Percentiles rank a stretch among this genome's conserved stretches.
Evolutionary conservation across 192 early-diverging fungal genomes (phyloP).

Genomic region (Spizellomyces sp.): DNA sequence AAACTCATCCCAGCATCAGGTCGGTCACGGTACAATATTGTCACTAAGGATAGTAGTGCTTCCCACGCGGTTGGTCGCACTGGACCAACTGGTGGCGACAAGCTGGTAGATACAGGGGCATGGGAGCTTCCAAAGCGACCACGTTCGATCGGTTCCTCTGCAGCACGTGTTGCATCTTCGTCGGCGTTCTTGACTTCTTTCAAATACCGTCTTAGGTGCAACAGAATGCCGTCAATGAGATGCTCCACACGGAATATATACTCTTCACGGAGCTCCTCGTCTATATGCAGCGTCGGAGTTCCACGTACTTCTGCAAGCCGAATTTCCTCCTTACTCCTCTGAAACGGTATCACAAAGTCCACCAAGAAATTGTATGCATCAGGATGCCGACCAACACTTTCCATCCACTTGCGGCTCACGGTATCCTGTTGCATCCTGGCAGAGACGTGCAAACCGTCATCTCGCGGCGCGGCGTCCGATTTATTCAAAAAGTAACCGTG

Average conservation of each 20-base stretch:
- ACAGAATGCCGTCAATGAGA: constrained; percentile 13
- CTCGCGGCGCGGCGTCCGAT: not conserved
- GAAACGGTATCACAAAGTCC: constrained; percentile 20
- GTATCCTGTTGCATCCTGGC: constrained; percentile 6
- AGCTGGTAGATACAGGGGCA: constrained; percentile 2
- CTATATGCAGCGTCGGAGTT: not conserved
- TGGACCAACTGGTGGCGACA: not conserved
- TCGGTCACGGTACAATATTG: constrained; percentile 71
- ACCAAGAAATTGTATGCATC: constrained; percentile 19
- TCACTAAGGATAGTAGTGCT: constrained; percentile 72
- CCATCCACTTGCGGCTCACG: constrained; percentile 17
- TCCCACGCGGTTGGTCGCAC: constrained; percentile 46
- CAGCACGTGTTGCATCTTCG: constrained; percentile 16
- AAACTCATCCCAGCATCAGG: constrained; percentile 61
- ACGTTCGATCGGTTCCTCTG: constrained; percentile 4
- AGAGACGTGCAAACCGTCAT: not conserved
- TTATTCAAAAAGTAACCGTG: no score
- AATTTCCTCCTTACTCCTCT: constrained; percentile 7
- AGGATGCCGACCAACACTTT: not conserved
- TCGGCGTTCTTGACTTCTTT: constrained; percentile 27
- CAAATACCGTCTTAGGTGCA: constrained; percentile 12
- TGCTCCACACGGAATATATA: constrained; percentile 13
- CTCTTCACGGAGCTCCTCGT: constrained; percentile 14
- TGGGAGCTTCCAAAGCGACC: not conserved
- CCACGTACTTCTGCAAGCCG: not conserved